A percentile compares a stretch with the other conserved stretches of the same genome.
Evolutionary conservation across 768 basidiomycete species (phyloP).

Genomic region (Lentinula boryana): DNA sequence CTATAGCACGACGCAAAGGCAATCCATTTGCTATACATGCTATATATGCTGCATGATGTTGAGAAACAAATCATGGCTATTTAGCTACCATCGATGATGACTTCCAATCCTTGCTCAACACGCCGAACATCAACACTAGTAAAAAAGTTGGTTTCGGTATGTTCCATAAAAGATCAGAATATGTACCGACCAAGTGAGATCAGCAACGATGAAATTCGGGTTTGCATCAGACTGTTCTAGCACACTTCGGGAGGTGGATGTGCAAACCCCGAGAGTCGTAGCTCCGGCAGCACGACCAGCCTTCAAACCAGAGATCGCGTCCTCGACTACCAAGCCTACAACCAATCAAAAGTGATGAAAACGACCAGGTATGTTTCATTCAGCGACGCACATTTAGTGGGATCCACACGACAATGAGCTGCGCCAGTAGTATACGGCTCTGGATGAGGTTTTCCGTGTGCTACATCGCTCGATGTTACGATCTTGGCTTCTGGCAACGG

Average conservation of each 20-base stretch:
- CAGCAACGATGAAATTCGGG: conserved; percentile 62
- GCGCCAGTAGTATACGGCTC: conserved; percentile 85
- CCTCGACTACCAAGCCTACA: conserved; percentile 81
- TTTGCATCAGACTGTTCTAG: conserved; percentile 34
- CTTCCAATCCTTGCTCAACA: neutral
- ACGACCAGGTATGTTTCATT: neutral
- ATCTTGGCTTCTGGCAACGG: conserved; percentile 52
- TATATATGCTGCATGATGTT: too few relatives aligned
- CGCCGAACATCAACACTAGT: neutral
- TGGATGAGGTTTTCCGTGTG: conserved; percentile 79
- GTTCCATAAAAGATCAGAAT: neutral
- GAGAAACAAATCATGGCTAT: neutral
- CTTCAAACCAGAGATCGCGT: conserved; percentile 78
- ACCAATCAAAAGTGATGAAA: too few relatives aligned
- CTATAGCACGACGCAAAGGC: too few relatives aligned
- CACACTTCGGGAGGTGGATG: conserved; percentile 57
- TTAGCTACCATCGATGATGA: neutral
- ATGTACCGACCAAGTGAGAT: conserved; percentile 55
- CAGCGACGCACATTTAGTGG: conserved; percentile 45
- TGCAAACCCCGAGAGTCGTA: conserved; percentile 76
- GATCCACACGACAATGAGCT: conserved; percentile 43
- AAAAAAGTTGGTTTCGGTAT: neutral
- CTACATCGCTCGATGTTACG: conserved; percentile 70
- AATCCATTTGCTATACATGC: too few relatives aligned
- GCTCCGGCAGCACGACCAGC: conserved; percentile 75